Evolutionary conservation across 306 rosid species (phyloP), one percentile per base, ranked within the genome.

Genomic region (Acacia confusa): DNA sequence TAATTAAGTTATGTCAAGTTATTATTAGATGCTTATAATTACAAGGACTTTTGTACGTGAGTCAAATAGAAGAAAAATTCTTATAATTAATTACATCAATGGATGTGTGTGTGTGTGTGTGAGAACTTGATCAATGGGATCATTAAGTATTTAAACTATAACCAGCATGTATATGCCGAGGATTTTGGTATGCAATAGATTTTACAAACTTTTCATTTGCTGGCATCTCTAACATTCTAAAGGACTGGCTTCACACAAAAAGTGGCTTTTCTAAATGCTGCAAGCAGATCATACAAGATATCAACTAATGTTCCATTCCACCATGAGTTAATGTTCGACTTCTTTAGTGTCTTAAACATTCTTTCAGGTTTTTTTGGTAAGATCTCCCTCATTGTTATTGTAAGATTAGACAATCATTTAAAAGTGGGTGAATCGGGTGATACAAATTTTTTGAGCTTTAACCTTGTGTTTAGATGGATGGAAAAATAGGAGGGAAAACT

Each of bases 191-290:
- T 38, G 74, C 17, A 16, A 34, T 9, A 69, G 30, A 69, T 19
- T 69, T 69, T 69, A 38, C 73, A 9, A 4, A n/a, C 41, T 7
- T 6, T 15, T 32, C 45, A 41, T 9, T 24, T 24, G 65, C 4
- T 77, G 61, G 61, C 45, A 64, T 64, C 71, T 61, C 64, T 30
- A 38, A 45, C 64, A 74, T 63, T 50, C 30, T 64, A 20, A 64
- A 77, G 44, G 41, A 73, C 63, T 24, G 44, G 71, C 4, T 19
- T 24, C 45, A 36, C 9, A 36, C 16, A 30, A 12, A 73, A 73
- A 11, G 30, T 9, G 65, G 30, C 28, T 38, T 69, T 36, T 57
- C 2, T 22, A 57, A 57, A 57, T 57, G 36, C 32, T 57, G 45
- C 24, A 75, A 58, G 44, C 40, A 36, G 6, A 76, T 25, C 44